These are phyloP conservation scores for Colletotrichum noveboracense DNA, from an alignment of 2,329 filamentous ascomycete genomes.

Conservation along the genomic window DNA sequence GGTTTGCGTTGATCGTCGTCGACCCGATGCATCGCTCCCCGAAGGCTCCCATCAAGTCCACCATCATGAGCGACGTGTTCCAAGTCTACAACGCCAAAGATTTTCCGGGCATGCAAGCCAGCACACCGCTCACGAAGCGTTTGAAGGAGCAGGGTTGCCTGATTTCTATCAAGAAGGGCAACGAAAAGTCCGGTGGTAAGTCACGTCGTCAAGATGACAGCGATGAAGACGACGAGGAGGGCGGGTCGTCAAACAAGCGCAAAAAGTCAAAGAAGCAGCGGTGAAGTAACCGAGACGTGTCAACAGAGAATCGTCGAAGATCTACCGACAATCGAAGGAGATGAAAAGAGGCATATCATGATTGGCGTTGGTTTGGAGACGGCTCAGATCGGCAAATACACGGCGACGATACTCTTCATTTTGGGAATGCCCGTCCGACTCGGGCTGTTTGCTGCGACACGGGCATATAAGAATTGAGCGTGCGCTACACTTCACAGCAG, in stretches of 20 bases:
- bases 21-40: constrained; percentile 63
- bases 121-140: constrained; percentile 74
- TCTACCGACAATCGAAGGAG: background rate
- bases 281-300: background rate
- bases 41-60: constrained; percentile 54
- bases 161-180: constrained; percentile 87
- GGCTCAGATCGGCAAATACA: constrained; percentile 10
- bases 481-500: background rate
- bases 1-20: constrained; percentile 76
- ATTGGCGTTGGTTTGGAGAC: constrained; percentile 10
- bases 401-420: constrained; percentile 4
- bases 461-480: background rate
- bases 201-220: constrained; percentile 44
- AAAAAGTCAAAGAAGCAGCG: constrained; percentile 14
- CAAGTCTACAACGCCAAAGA: constrained; percentile 85
- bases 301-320: background rate
- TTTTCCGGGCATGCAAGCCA: constrained; percentile 83
- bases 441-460: background rate
- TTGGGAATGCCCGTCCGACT: background rate
- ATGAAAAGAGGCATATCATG: background rate
- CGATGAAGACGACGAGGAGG: constrained; percentile 50
- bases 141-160: constrained; percentile 82
- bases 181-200: constrained; percentile 60
- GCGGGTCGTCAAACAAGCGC: constrained; percentile 21
- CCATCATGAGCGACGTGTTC: constrained; percentile 72